Base-by-base conservation (phyloP, 164 flowering plant genomes). In the Nymphaea thermarum region DNA sequence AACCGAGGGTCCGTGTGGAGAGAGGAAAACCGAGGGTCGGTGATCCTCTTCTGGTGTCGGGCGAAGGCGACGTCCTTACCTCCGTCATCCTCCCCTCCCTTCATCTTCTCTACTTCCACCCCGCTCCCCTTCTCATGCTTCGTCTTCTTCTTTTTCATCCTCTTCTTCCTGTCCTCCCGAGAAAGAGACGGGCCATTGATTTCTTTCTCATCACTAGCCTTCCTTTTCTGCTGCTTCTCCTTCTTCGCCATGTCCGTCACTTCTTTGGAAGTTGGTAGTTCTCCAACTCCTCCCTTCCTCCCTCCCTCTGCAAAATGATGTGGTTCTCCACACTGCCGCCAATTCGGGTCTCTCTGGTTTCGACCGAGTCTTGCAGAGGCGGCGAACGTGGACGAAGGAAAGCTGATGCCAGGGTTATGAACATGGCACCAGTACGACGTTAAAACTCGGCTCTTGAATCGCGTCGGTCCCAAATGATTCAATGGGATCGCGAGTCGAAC, bases 1-100 rank as follows among this genome's bases (percentile, higher is more conserved):
- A 93, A 93, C 68, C 94, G 70, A 64, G 98, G 98, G 80, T 91
- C 96, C 2, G 83, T 73, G 65, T 85, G 94, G 11, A 84, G 73
- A 36, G 83, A 75, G 1, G 87, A 73, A 74, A 93, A 93, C 17
- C 98, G 84, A 16, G 83, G 16, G 64, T 93, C 98, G 1, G 73
- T 73, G 69, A 89, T 83, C 60, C 81, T 44, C 44, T 76, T 73
- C 2, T 36, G 74, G 69, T 63, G 25, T 17, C 16, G 42, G 59
- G 57, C 57, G 65, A 43, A 68, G n/a, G 55, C 63, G 43, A 62
- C 63, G 42, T 18, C 73, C 51, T 18, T 44, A 12, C 5, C 64
- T 4, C 51, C 17, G 59, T 72, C 64, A n/a, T 68, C 68, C 66
- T 67, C 68, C n/a, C 60, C 65, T 47, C 68, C 72, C 60, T 44